Base-by-base conservation (phyloP, 2,329 filamentous ascomycete species). In the Fusarium piperis region DNA sequence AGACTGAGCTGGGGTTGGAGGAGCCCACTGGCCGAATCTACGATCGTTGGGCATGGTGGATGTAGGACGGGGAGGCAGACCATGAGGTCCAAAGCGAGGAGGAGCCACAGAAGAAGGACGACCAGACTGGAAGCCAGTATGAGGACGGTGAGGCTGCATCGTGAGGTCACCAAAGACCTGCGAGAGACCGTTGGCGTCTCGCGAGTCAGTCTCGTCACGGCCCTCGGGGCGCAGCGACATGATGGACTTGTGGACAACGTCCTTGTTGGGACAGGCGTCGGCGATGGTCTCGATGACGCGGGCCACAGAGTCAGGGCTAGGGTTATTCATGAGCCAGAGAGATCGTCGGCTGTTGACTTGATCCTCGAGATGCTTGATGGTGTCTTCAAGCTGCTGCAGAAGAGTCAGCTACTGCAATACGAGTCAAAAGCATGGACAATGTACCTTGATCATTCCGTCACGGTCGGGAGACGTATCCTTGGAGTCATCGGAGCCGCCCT, bases 261-360 rank as follows among this genome's bases (percentile, higher is more conserved):
- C 71, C 51, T 76, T 78, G 57, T 78, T 75, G 6, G 75, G 62
- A n/a, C 76, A 76, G 0, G 77, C 78, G 11, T 76, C 76, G 2
- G 78, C 67, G 26, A 79, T 73, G 7, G 75, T 79, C 63, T 80
- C 78, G 18, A 81, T 78, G 41, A 78, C 79, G 9, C 76, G 78
- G 9, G 76, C 74, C 32, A 81, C 72, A 1, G 75, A 76, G 23
- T 77, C 67, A 26, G 79, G 75, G 57, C 77, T 77, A 2, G 79
- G 69, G 58, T 80, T 78, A 64, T 80, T 80, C 73, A 78, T 78
- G 64, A 79, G 67, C 80, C 80, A 82, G 52, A 82, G 76, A 7
- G 79, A 77, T 52, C 77, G 80, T 6, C 79, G 76, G 46, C 78
- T 78, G 65, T 80, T 82, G 66, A 81, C 75, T 59, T 83, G 80